These are phyloP conservation scores for Phytophthora crassamura DNA, from an alignment of 352 stramenopile species.

Conservation along the genomic window DNA sequence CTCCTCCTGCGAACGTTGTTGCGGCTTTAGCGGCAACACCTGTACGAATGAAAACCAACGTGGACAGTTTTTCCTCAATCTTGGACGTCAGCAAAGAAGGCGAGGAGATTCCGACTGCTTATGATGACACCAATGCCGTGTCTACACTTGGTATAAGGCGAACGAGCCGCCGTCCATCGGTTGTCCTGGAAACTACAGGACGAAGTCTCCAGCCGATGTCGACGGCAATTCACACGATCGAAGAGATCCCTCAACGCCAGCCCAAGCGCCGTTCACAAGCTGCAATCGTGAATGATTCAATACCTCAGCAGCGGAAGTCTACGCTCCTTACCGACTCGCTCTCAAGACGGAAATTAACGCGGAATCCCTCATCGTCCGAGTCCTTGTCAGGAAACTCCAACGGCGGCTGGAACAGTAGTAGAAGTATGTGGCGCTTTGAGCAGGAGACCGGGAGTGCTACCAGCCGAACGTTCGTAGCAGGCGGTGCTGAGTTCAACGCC, in stretches of 20 bases:
- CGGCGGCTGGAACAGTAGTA: constrained; percentile 13
- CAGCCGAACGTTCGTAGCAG: constrained; percentile 28
- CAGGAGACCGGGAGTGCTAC: constrained; percentile 15
- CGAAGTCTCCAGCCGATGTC: constrained; percentile 15
- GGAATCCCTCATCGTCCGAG: constrained; percentile 19
- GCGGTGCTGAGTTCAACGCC: constrained; percentile 34
- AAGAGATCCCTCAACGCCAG: constrained; percentile 22
- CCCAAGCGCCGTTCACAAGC: constrained; percentile 27
- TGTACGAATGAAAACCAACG: constrained; percentile 45
- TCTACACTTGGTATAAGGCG: not conserved
- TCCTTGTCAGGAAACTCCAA: constrained; percentile 15
- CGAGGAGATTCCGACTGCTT: not conserved
- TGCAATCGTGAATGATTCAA: not conserved
- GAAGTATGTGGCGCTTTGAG: constrained; percentile 40
- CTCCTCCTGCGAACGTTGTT: constrained; percentile 20
- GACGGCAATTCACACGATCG: constrained; percentile 25
- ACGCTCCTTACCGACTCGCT: constrained; percentile 34
- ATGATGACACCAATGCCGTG: not conserved
- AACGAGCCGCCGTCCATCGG: constrained; percentile 6
- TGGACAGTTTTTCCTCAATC: constrained; percentile 55
- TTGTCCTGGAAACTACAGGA: constrained; percentile 1
- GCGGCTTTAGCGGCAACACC: constrained; percentile 22
- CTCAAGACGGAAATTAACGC: constrained; percentile 23
- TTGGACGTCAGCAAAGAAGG: constrained; percentile 10
- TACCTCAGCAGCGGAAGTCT: constrained; percentile 19